phyloP scores from a whole-genome alignment of 1,139 yeast genomes.

The Geotrichum europaeum region DNA sequence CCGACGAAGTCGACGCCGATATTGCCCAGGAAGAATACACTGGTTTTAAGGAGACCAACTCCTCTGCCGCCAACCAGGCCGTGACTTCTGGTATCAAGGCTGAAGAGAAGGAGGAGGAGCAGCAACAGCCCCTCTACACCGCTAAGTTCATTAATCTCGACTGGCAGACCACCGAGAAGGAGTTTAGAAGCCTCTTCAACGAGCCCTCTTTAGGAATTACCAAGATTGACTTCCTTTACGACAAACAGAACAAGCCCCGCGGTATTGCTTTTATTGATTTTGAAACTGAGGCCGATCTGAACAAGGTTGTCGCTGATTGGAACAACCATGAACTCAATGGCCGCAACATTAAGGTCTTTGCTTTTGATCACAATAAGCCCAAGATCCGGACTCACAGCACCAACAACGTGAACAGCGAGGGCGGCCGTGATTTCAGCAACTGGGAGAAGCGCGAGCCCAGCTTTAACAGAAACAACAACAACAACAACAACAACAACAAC shows the following conservation, averaged over 20 bases:
- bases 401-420: background rate
- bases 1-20: slow-evolving; percentile 13
- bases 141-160: slow-evolving; percentile 85
- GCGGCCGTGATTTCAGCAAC: slow-evolving; percentile 5
- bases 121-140: slow-evolving; percentile 85
- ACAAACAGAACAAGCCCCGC: background rate
- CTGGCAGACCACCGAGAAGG: slow-evolving; percentile 69
- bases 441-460: slow-evolving; percentile 6
- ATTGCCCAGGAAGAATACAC: background rate
- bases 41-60: background rate
- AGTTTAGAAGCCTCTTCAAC: slow-evolving; percentile 55
- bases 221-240: background rate
- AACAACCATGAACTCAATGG: slow-evolving; percentile 35
- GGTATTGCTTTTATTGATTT: slow-evolving; percentile 20
- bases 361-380: slow-evolving; percentile 4
- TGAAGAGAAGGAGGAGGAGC: slow-evolving; percentile 32
- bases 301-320: slow-evolving; percentile 52
- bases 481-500: slow-evolving; percentile 2
- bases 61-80: background rate
- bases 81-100: background rate
- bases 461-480: slow-evolving; percentile 1
- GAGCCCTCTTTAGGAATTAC: slow-evolving; percentile 41
- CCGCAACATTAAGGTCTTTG: slow-evolving; percentile 20
- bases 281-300: slow-evolving; percentile 7
- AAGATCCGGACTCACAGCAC: background rate